Evolutionary conservation across 306 rosid genomes (phyloP), one percentile per base, ranked within the genome.

Genomic region (Alnus glutinosa): DNA sequence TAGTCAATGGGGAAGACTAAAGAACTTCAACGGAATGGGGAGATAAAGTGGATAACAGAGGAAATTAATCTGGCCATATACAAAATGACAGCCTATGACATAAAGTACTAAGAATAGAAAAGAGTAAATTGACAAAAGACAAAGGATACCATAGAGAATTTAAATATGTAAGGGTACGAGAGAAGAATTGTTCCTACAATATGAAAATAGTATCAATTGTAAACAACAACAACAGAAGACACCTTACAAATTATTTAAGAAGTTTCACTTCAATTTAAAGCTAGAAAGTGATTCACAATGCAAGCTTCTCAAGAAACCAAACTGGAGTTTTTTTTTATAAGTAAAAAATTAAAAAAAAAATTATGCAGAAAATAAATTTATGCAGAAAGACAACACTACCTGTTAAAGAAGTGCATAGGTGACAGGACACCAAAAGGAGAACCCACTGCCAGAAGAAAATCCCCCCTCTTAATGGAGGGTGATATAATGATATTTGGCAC

Each of bases 351-450:
- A 23, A 23, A 23, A 23, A 23, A 23, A 23, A 23, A 23, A 23
- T 23, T 23, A 23, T 28, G 23, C 55, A 36, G 13, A 19, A 75
- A 28, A 19, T 16, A 39, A 13, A 44, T 72, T 42, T 69, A 32
- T 28, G 55, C 30, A 63, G 47, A 75, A 44, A 77, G 76, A 47
- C 55, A 46, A 51, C 58, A 47, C 55, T 82, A 92, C 98, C 98
- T 92, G 90, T 92, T 95, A 80, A 90, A 90, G 89, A 95, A 95
- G 83, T 95, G 98, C 68, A 89, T 62, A 16, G 97, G 95, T 87
- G 97, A 92, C 70, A 95, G 80, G 82, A 95, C 85, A 59, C 98
- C 98, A 87, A 95, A 95, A 71, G 98, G 98, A 84, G 98, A 94
- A 81, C 97, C 98, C 78, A 94, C 88, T 44, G 92, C 93, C 73